Base-by-base conservation (phyloP, 768 basidiomycete species). In the Leccinum sublutescens region DNA sequence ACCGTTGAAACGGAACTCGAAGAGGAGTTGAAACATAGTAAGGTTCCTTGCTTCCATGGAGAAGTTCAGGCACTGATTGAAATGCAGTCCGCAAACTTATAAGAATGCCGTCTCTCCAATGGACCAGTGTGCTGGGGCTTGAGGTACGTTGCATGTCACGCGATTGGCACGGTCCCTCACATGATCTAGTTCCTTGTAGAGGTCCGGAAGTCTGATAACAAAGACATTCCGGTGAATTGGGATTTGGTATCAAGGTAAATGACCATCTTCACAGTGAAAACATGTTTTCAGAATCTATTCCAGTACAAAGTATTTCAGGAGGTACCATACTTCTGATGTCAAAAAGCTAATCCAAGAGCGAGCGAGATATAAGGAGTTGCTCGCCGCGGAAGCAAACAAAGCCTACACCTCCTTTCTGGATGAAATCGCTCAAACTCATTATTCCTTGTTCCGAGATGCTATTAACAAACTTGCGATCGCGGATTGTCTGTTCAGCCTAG, bases 401-500 rank as follows among this genome's bases (percentile, higher is more conserved):
- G 89, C 91, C 0, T 93, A 85, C 67, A 77, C 77, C 17, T 70
- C 78, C 8, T 95, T 95, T 67, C 80, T 94, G 47, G 68, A 74
- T 33, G 87, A 93, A 57, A 91, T 95, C 31, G 75, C 85, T 9
- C 71, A 77, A 33, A 81, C 85, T 15, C 78, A 88, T 63, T 95
- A 96, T 66, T 82, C 79, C 5, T 63, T 87, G 8, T 75, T 98
- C 58, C 83, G 94, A 10, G 82, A 89, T 60, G 86, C 82, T 6
- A 86, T 94, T 21, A 85, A 89, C 65, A 88, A 91, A 62, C 78
- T 99, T 29, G 93, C 93, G 1, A 81, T 78, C 2, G 88, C 89
- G 25, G 94, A 99, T 75, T 97, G 95, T 69, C 76, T 99, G 60
- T 76, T 89, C 58, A 93, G 92, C 66, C 79, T 98, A 14, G 90